A percentile compares a stretch with the other conserved stretches of the same genome.
phyloP scores from a whole-genome alignment of 2,329 filamentous ascomycete species.

The Xenosphaeropsis pyriputrescens region DNA sequence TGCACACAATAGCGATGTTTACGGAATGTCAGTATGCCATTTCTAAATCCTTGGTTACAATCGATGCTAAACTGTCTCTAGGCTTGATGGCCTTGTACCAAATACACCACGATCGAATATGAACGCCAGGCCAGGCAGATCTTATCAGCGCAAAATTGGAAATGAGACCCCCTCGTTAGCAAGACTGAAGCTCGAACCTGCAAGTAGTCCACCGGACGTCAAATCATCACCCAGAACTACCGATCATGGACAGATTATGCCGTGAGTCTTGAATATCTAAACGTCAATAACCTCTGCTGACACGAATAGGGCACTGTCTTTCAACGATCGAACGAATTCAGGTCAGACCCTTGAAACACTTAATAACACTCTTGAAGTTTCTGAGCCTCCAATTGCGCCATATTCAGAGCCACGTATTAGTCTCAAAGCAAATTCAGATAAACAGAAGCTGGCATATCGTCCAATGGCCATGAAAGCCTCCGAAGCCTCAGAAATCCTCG shows the following conservation, averaged over 20 bases:
- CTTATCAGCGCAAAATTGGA: slow-evolving; percentile 17
- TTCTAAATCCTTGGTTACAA: too few species aligned
- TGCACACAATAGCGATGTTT: slow-evolving; percentile 49
- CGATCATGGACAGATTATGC: slow-evolving; percentile 5
- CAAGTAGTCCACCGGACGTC: slow-evolving; percentile 28
- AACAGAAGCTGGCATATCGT: slow-evolving; percentile 83
- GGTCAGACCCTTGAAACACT: slow-evolving; percentile 75
- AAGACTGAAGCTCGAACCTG: slow-evolving; percentile 27
- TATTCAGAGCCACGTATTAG: slow-evolving; percentile 67
- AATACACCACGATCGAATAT: slow-evolving; percentile 32
- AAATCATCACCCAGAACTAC: slow-evolving; percentile 21
- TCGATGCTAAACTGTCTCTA: slow-evolving; percentile 11
- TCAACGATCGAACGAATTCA: slow-evolving; percentile 62
- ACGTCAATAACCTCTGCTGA: not conserved
- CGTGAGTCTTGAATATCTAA: slow-evolving; percentile 7
- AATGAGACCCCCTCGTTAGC: slow-evolving; percentile 30
- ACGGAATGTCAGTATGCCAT: slow-evolving; percentile 51
- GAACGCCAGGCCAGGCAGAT: slow-evolving; percentile 8
- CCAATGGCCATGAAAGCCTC: slow-evolving; percentile 90
- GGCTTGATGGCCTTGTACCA: slow-evolving; percentile 54
- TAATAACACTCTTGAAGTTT: slow-evolving; percentile 55
- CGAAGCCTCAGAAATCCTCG: slow-evolving; percentile 82
- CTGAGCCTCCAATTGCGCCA: slow-evolving; percentile 57
- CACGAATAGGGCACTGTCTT: slow-evolving; percentile 38
- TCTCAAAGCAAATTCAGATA: slow-evolving; percentile 72